Percentiles rank a stretch among this genome's conserved stretches.
Evolutionary conservation across 192 early-diverging fungal species (phyloP).

Genomic region (Umbelopsis ramanniana): DNA sequence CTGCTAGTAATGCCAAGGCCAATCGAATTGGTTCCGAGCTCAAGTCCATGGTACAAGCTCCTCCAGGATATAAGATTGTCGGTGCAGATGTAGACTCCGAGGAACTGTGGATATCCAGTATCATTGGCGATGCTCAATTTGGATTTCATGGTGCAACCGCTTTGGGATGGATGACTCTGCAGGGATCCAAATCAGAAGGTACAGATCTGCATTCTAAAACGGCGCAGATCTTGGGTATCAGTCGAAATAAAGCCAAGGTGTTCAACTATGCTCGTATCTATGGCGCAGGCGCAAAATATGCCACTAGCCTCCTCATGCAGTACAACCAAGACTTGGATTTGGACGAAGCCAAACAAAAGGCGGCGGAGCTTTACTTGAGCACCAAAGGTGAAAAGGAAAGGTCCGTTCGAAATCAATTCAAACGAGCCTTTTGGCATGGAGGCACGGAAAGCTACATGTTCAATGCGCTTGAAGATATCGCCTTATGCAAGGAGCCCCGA

Average conservation of each 20-base stretch:
- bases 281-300: constrained; percentile 88
- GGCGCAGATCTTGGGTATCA: constrained; percentile 84
- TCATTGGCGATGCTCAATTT: constrained; percentile 95
- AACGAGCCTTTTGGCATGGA: constrained; percentile 78
- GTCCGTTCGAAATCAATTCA: constrained; percentile 30
- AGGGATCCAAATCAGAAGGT: constrained; percentile 85
- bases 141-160: constrained; percentile 91
- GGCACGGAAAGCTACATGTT: constrained; percentile 96
- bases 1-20: constrained; percentile 89
- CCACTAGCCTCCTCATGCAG: constrained; percentile 77
- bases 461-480: constrained; percentile 86
- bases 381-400: constrained; percentile 80
- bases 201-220: constrained; percentile 96
- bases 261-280: constrained; percentile 98
- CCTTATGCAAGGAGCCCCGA: constrained; percentile 66
- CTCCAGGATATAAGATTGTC: constrained; percentile 82
- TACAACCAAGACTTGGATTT: constrained; percentile 74
- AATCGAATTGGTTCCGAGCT: constrained; percentile 94
- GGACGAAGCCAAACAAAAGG: constrained; percentile 65
- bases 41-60: constrained; percentile 86
- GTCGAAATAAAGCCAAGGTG: constrained; percentile 87
- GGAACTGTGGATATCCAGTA: constrained; percentile 95
- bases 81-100: constrained; percentile 98
- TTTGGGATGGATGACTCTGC: constrained; percentile 97
- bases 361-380: constrained; percentile 69